Evolutionary conservation across 306 rosid genomes (phyloP), one percentile per base, ranked within the genome.

Genomic region (Trifolium repens): DNA sequence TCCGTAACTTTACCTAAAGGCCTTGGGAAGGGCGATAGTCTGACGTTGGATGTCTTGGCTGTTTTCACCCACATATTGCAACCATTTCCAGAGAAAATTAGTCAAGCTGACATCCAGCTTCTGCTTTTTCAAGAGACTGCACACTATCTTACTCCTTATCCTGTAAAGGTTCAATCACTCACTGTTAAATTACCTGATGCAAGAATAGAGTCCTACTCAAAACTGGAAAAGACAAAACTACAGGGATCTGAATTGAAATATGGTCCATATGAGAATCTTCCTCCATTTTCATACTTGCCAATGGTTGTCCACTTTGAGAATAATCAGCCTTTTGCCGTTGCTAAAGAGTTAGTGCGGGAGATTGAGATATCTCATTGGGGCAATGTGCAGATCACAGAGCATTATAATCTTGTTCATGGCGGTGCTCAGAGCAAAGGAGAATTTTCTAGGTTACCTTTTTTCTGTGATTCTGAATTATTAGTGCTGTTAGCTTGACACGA

Each of bases 301-400:
- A 78, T 89, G 52, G 91, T 83, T 68, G 75, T 96, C 83, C 99
- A 96, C 83, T 96, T 86, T 59, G 99, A 92, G 89, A 88, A 84
- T 77, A 96, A 92, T 64, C 91, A 84, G 69, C 92, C 98, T 58
- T 92, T 92, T 81, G 98, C 96, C 8, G 97, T 96, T 59, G 99
- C 96, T 55, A 80, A 86, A 78, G 93, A 92, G 85, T 82, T 96
- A 72, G 87, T 83, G 65, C 88, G 97, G 46, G 99, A 96, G 88
- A 81, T 96, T 15, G 98, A 96, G 84, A 81, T 96, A 83, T 96
- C 99, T 59, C 99, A 92, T 73, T 96, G 99, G 99, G 99, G 99
- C 49, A 92, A 87, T 73, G 82, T 96, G 66, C 99, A 96, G 87
- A 85, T 96, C 69, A 92, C 97, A 15, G 98, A 96, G 91, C 91